Evolutionary conservation across 306 rosid genomes (phyloP).

Genomic region (Citrullus mucosospermus): DNA sequence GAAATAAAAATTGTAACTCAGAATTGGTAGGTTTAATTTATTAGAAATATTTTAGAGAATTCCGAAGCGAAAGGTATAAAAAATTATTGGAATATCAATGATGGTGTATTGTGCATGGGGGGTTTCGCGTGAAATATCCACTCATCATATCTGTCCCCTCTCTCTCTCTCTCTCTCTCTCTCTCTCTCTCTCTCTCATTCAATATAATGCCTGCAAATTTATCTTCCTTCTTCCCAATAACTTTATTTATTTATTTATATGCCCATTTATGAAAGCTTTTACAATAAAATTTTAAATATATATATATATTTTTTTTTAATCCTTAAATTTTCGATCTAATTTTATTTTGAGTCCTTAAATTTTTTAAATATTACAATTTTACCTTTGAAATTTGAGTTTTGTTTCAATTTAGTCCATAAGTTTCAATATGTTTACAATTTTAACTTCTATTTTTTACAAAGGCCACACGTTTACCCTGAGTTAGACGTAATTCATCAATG

Average conservation of each 20-base stretch:
- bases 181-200: neutral
- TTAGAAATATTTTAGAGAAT: neutral
- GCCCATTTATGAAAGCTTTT: too few species aligned
- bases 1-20: neutral
- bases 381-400: too few species aligned
- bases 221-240: neutral
- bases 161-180: neutral
- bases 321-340: too few species aligned
- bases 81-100: conserved; percentile 16
- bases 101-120: conserved; percentile 56
- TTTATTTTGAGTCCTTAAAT: too few species aligned
- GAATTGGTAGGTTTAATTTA: neutral
- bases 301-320: too few species aligned
- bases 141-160: conserved; percentile 27
- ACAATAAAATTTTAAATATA: neutral
- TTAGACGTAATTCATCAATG: too few species aligned
- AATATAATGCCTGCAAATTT: neutral
- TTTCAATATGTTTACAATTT: too few species aligned
- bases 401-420: too few species aligned
- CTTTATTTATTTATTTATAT: neutral
- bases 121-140: conserved; percentile 50
- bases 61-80: neutral
- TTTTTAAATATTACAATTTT: too few species aligned
- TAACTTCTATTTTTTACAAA: too few species aligned
- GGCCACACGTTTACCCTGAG: too few species aligned